Evolutionary conservation across 192 early-diverging fungal genomes (phyloP).

Genomic region (Backusella psychrophila): DNA sequence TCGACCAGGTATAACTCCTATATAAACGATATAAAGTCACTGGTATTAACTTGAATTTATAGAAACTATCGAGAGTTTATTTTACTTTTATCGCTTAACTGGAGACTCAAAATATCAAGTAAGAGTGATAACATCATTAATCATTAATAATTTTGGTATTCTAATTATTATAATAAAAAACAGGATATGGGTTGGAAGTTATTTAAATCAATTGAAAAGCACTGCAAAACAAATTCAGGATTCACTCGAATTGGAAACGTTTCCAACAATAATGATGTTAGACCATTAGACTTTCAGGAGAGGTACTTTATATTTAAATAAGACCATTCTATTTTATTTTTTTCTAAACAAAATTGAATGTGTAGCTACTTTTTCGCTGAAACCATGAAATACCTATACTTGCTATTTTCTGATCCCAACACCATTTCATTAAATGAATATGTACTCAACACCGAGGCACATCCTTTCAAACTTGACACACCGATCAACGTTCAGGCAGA

Average conservation of each 20-base stretch:
- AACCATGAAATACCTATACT: slow-evolving; percentile 71
- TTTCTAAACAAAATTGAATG: not conserved
- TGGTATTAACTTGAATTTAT: not conserved
- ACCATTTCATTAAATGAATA: slow-evolving; percentile 53
- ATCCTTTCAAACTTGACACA: slow-evolving; percentile 56
- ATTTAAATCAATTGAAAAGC: slow-evolving; percentile 26
- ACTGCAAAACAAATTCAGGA: slow-evolving; percentile 25
- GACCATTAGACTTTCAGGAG: slow-evolving; percentile 24
- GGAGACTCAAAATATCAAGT: slow-evolving; percentile 60
- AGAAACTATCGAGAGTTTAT: slow-evolving; percentile 79
- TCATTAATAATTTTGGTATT: not conserved
- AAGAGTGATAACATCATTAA: not conserved
- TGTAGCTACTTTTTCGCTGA: slow-evolving; percentile 65
- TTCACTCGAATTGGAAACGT: slow-evolving; percentile 27
- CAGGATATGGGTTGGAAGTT: slow-evolving; percentile 67
- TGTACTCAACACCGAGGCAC: slow-evolving; percentile 75
- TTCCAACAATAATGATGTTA: not conserved
- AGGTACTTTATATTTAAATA: slow-evolving; percentile 13
- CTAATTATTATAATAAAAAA: not conserved
- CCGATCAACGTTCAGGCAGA: slow-evolving; percentile 20
- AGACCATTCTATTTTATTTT: no score
- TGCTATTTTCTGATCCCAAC: slow-evolving; percentile 56
- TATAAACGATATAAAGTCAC: not conserved
- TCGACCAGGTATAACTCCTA: slow-evolving; percentile 42
- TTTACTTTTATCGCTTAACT: slow-evolving; percentile 72